Evolutionary conservation across 1,284 basidiomycete species (phyloP), one percentile per base, ranked within the genome.

Genomic region (Exobasidium rhododendri): DNA sequence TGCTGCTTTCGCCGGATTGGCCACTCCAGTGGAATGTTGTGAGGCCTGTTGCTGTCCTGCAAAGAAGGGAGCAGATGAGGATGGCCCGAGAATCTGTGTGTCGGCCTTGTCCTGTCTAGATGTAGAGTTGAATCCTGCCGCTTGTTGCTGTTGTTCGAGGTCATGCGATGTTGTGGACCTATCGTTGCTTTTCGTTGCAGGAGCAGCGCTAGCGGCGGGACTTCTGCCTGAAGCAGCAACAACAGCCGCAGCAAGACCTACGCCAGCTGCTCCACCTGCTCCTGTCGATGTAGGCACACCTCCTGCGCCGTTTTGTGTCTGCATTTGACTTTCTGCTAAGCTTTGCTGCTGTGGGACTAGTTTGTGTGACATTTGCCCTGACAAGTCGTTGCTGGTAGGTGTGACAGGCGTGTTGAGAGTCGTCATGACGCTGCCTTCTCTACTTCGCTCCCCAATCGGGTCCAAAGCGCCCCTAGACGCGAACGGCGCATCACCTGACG

Each of bases 371-470:
- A 24, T 26, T 20, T 28, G 20, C 14, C 28, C 13, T 50, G 20
- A 26, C 28, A 28, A 26, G 14, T 50, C 5, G n/a, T 50, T 4
- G 14, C n/a, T 26, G 24, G n/a, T 3, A 2, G 47, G 47, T 20
- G 52, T 55, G 29, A 35, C 40, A 26, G 46, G 46, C 4, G 56
- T 32, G 11, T 29, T 22, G 11, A 46, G 20, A 3, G 7, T 47
- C 10, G 62, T 56, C 47, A 62, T 52, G 11, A 32, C 26, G 44
- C 62, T 64, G 11, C 61, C 63, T 40, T 64, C 63, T 44, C 63
- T 43, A 29, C 53, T 63, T 17, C 49, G 47, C 44, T 64, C 63
- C 11, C 61, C 61, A 28, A 64, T 64, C 0, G 63, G 22, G 13
- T 56, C 54, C n/a, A 64, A 56, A 1, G 22, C 60, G 4, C 46